These are phyloP conservation scores for Umbelopsis sp. DNA, from an alignment of 192 early-diverging fungal species.

Conservation along the genomic window DNA sequence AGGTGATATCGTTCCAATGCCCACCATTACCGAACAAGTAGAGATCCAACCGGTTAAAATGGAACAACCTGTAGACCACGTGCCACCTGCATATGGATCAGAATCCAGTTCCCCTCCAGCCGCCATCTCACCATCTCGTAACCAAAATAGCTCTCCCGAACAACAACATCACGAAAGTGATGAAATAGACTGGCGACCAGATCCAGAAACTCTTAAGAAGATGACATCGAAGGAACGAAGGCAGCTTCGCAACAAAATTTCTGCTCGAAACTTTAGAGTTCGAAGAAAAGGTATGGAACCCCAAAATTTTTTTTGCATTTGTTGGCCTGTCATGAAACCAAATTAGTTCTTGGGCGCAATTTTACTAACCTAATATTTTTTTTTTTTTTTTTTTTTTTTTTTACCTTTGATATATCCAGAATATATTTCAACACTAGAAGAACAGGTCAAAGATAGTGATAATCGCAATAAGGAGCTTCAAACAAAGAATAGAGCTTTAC, in stretches of 20 bases:
- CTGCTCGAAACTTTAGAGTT: constrained; percentile 72
- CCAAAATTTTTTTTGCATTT: too few relatives aligned
- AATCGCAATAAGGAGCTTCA: constrained; percentile 15
- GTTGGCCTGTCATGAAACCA: too few relatives aligned
- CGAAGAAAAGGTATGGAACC: constrained; percentile 58
- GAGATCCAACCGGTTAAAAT: not conserved
- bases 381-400: not conserved
- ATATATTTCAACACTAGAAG: constrained; percentile 36
- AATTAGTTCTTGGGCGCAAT: not conserved
- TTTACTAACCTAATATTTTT: not conserved
- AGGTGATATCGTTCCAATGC: constrained; percentile 13
- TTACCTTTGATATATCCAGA: constrained; percentile 21
- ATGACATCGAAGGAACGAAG: constrained; percentile 65
- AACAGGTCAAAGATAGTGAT: constrained; percentile 24
- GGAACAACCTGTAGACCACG: not conserved
- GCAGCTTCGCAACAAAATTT: constrained; percentile 76
- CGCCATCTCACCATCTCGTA: not conserved
- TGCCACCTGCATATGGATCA: not conserved
- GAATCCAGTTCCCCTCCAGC: not conserved
- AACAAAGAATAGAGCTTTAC: not conserved
- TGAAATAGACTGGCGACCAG: constrained; percentile 40
- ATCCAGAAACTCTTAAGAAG: constrained; percentile 39
- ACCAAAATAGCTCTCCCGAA: too few relatives aligned
- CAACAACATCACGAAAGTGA: constrained; percentile 12
- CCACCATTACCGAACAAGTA: not conserved